Evolutionary conservation across 352 stramenopile species (phyloP), one percentile per base, ranked within the genome.

Genomic region (Thalassiosira exigua): DNA sequence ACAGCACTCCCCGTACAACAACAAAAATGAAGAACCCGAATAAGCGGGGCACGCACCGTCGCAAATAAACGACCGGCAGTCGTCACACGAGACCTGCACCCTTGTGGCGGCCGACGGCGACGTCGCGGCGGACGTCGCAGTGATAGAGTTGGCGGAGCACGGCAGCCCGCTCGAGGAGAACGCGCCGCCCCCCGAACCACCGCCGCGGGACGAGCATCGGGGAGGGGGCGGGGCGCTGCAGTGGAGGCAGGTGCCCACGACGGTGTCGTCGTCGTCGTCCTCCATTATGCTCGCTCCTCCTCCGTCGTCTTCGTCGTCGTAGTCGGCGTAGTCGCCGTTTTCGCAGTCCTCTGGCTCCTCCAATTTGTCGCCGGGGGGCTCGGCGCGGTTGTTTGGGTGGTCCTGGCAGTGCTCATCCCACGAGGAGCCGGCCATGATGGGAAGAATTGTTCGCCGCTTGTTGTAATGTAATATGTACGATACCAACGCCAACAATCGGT

Each of bases 61-160:
- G 69, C 90, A 94, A 86, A 94, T 92, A 67, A 85, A 94, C 1
- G 79, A 77, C 9, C 82, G 65, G 52, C 90, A 94, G 64, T 92
- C 86, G 64, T 94, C 88, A 65, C 90, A 94, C 12, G 82, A 86
- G 36, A 94, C 87, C 77, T 94, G 87, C 17, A 91, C 82, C 11
- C 82, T 53, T 24, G 46, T 52, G 11, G 60, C 72, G 62, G 32
- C 46, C 17, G 21, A 19, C 0, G 61, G 42, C 50, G 51, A 56
- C 12, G 32, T 54, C 22, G 59, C 26, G 17, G 54, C 27, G 22
- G 57, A 42, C 3, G 74, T 21, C 21, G 60, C 41, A 19, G 57
- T 52, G 41, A 7, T 48, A 21, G 73, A 36, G 58, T 69, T 70
- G 32, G 48, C 50, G 9, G 66, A 64, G 73, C 74, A 75, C 4